phyloP scores from a whole-genome alignment of 73 alveolate genomes.

The Loxodes magnus region DNA sequence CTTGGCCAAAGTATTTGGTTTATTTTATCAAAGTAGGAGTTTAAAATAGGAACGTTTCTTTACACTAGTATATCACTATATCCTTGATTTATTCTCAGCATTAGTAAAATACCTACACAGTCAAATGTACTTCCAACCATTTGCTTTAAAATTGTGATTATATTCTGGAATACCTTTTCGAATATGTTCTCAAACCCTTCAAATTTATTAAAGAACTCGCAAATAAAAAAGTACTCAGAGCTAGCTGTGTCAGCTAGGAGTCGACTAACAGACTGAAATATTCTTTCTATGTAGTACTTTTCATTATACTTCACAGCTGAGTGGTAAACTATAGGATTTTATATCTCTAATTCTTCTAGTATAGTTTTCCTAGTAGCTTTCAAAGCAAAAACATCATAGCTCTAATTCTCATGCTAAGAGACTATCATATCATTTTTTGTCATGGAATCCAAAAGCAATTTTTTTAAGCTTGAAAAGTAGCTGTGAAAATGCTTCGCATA shows the following conservation, averaged over 20 bases:
- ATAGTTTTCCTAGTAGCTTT: neutral
- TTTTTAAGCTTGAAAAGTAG: constrained; percentile 27
- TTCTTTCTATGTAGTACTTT: constrained; percentile 3
- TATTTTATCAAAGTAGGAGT: constrained; percentile 6
- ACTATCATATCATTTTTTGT: constrained; percentile 28
- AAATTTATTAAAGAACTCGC: constrained; percentile 8
- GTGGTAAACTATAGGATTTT: constrained; percentile 5
- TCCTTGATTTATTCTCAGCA: neutral
- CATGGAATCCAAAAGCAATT: constrained; percentile 33
- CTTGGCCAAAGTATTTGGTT: constrained; percentile 10
- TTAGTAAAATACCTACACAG: neutral
- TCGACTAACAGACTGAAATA: constrained; percentile 2
- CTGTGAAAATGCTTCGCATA: constrained; percentile 22
- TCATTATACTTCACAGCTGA: constrained; percentile 1
- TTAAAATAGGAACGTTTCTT: neutral
- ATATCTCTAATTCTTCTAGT: neutral
- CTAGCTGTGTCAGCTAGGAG: constrained; percentile 4
- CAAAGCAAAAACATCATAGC: constrained; percentile 4
- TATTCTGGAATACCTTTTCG: neutral
- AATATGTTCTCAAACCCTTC: constrained; percentile 7
- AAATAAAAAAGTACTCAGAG: neutral
- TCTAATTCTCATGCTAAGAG: neutral
- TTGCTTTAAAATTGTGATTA: neutral
- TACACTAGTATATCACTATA: neutral
- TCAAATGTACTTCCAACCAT: neutral